Evolutionary conservation across 345 rosid genomes (phyloP), one percentile per base, ranked within the genome.

Genomic region (Acer campestre): DNA sequence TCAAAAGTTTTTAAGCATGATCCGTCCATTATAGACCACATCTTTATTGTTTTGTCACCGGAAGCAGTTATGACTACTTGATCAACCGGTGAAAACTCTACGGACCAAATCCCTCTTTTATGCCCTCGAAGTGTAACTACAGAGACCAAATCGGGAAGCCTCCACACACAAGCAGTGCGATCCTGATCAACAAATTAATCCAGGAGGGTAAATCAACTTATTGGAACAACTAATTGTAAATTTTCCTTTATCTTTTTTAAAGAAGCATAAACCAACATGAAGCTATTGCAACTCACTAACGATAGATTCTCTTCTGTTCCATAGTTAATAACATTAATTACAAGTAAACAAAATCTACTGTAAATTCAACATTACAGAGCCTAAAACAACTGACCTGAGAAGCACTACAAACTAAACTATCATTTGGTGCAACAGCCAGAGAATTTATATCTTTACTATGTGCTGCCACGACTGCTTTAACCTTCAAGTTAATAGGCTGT

Each of bases 1-100:
- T 95, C 99, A 61, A 95, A 93, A 76, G 99, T 95, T 86, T 88
- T 95, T 76, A 93, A 86, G 89, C 99, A 95, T 56, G 97, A 93
- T 67, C 99, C 99, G 73, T 93, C 96, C 76, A 93, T 78, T 87
- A 93, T 88, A 42, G 92, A 89, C 99, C 99, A 95, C 79, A 95
- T 91, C 82, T 90, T 95, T 73, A 95, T 84, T 23, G 97, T 92
- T 83, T 90, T 91, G 88, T 95, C 99, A 17, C 95, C 99, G 69
- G 99, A 94, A 55, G 97, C 93, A 20, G 99, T 95, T 79, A 95
- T 88, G 68, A 95, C 92, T 86, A 97, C 94, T 80, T 92, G 94
- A 91, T 96, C 99, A 75, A 94, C 89, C 17, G 97, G 94, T 74
- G 99, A 96, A 84, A 96, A 96, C 86, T 96, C 97, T 6, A 96